Evolutionary conservation across 2,329 filamentous ascomycete genomes (phyloP), one percentile per base, ranked within the genome.

Genomic region (Botrytis fabae): DNA sequence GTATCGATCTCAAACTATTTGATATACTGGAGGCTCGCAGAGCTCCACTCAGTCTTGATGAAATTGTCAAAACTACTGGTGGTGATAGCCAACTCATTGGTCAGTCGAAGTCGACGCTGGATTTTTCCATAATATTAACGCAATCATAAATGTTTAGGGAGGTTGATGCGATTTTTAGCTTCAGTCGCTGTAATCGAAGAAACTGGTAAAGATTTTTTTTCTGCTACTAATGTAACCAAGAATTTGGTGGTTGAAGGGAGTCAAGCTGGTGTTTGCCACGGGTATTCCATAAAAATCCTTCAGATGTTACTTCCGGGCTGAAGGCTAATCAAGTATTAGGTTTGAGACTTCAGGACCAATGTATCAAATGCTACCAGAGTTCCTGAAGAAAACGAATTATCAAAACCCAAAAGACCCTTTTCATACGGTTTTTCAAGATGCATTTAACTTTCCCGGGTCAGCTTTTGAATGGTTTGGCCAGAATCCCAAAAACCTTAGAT

Each of bases 351-450:
- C 28, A 35, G 28, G 28, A 35, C 57, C 57, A 20, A 32, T 20
- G 28, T 59, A 59, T 22, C 57, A 35, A 59, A 35, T 35, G 16
- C 28, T 59, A 22, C 57, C 57, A 22, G 16, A 20, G 28, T 59
- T 59, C 28, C 42, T 64, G 61, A n/a, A 42, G n/a, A 64, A 46
- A 44, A 64, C 38, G 22, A 28, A 64, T 16, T 64, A 64, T 46
- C 38, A 64, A 63, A 42, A 25, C 40, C 20, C n/a, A 12, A 28
- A 25, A 25, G 61, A 63, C 35, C 18, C 35, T 10, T 25, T 42
- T 25, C 61, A 63, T 44, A 63, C 61, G n/a, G 61, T 44, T n/a
- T 40, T 63, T 28, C 61, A 63, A 44, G 61, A 63, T 63, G 35
- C 61, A 38, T 63, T 38, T 14, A 42, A 63, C n/a, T 40, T 44